Base-by-base conservation (phyloP, 345 rosid species). In the Hypericum perforatum region DNA sequence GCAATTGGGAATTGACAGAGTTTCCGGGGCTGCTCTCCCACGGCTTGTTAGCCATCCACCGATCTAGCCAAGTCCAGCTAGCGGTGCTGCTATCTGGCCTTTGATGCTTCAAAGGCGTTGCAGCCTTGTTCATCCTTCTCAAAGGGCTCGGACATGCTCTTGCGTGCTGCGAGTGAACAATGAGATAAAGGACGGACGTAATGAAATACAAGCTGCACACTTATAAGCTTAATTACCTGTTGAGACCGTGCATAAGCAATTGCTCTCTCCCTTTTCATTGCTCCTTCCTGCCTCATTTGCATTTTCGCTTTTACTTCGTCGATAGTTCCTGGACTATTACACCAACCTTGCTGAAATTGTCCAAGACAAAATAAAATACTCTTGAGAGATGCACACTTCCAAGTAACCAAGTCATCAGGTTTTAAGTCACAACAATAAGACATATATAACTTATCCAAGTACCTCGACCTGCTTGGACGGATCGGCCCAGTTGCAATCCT, bases 261-360 rank as follows among this genome's bases (percentile, higher is more conserved):
- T 58, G 95, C 92, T 75, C 98, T 82, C 60, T 91, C 96, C 66
- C 97, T 87, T 80, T 90, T 90, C 39, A 87, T 70, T 55, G 79
- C 79, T 61, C 79, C 97, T 79, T 84, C 86, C 66, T 77, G 94
- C 70, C 74, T 89, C 82, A 77, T 60, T 39, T 78, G 80, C 51
- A 79, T 64, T 77, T 89, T 86, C 1, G 78, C 53, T 67, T 67
- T 71, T 39, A 84, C 90, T 62, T 86, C 81, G 39, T 77, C 81
- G 0, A 70, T 37, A 38, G 90, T 84, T 61, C 77, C 94, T 0
- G 70, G 71, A 64, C 81, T 73, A 62, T 75, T 65, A 61, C 94
- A 84, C 95, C 97, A 86, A 55, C 85, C 82, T 67, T 70, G 59
- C 95, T 84, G 71, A 38, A 74, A 70, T 57, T 15, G 14, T 37